Evolutionary conservation across 2,329 filamentous ascomycete species (phyloP), one percentile per base, ranked within the genome.

Genomic region (Calonectria montana): DNA sequence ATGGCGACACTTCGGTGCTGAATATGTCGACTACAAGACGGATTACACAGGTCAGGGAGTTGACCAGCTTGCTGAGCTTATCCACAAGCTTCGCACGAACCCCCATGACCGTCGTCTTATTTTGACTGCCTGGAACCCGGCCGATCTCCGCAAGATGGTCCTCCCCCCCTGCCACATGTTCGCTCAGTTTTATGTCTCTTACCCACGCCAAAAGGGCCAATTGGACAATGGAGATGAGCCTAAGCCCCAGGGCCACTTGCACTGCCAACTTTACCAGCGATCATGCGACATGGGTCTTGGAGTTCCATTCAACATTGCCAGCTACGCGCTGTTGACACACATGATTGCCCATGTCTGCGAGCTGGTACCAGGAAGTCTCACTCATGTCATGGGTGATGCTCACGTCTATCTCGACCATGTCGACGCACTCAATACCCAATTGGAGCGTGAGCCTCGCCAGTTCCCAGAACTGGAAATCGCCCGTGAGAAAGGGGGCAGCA

Each of bases 311-410:
- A 99, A 99, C 83, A 98, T 99, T 79, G 97, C 96, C 1, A 94
- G 91, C 75, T 99, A 99, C 84, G 95, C 97, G 39, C 87, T 99
- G 69, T 87, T 99, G 47, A 98, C 96, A 48, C 96, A 98, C 83
- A 98, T 99, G 93, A 86, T 99, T 57, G 96, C 97, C 1, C 93
- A 96, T 81, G 95, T 94, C 13, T 95, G 94, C 80, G 93, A 96
- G 76, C 84, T 99, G 67, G 90, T 94, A 1, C 95, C 97, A 0
- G 97, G 96, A 0, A 96, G 91, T 64, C 88, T 99, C 73, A 97
- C 95, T 45, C 97, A 98, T 83, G 95, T 95, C 61, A 97, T 99
- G 95, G 97, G 97, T 16, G 97, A 99, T 83, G 95, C 96, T n/a
- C 97, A 99, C 83, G 93, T 99, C 1, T 99, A 99, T 84, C 85